phyloP scores from a whole-genome alignment of 73 alveolate genomes.

The Paramecium tetraurelia region DNA sequence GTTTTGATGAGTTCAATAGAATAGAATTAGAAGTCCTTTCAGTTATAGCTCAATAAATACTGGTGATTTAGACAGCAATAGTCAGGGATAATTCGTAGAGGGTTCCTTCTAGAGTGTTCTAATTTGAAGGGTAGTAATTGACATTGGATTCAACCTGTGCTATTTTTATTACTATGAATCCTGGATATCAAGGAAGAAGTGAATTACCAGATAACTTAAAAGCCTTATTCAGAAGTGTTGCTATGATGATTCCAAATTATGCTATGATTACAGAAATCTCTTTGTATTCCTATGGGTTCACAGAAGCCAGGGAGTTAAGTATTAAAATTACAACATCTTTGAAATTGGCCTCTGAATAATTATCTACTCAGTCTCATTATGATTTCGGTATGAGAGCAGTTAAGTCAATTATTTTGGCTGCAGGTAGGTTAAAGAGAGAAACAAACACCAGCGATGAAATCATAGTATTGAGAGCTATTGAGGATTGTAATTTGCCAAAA shows the following conservation, averaged over 20 bases:
- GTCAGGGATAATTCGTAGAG: conserved; percentile 69
- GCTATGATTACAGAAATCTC: conserved; percentile 91
- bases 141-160: conserved; percentile 81
- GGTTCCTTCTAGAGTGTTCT: conserved; percentile 68
- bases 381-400: conserved; percentile 99
- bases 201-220: conserved; percentile 96
- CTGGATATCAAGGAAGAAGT: conserved; percentile 95
- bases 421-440: conserved; percentile 93
- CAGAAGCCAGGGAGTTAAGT: conserved; percentile 88
- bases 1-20: conserved; percentile 99
- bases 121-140: conserved; percentile 71
- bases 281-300: conserved; percentile 93
- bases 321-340: conserved; percentile 86
- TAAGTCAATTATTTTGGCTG: conserved; percentile 94
- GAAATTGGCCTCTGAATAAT: conserved; percentile 90
- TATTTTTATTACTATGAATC: conserved; percentile 93
- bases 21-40: conserved; percentile 98
- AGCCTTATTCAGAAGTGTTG: conserved; percentile 91
- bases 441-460: conserved; percentile 86
- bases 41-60: conserved; percentile 94
- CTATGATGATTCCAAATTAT: conserved; percentile 93
- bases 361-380: conserved; percentile 93
- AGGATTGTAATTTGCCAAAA: conserved; percentile 96
- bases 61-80: conserved; percentile 86
- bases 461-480: conserved; percentile 91